Percentiles rank a stretch among this genome's conserved stretches.
Evolutionary conservation across 805 yeast genomes (phyloP).

Genomic region (Hanseniaspora pseudoguilliermondii): DNA sequence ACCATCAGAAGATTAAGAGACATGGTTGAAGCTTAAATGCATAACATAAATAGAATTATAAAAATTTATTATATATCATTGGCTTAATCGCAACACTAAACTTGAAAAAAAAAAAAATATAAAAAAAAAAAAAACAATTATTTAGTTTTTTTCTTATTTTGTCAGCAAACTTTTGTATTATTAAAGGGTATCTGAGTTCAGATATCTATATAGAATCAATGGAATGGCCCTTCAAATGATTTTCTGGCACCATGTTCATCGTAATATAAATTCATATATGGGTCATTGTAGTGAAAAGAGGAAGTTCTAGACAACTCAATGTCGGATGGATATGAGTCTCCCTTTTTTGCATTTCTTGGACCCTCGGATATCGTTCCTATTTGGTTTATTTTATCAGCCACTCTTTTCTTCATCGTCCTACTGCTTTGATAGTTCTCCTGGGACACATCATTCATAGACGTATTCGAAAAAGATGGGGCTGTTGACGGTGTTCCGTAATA

Average conservation of each 20-base stretch:
- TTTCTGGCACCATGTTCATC: neutral
- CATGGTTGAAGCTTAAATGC: slow-evolving; percentile 90
- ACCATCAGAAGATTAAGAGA: slow-evolving; percentile 99
- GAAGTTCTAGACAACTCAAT: neutral
- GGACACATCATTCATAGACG: neutral
- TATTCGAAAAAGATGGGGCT: neutral
- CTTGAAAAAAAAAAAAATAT: slow-evolving; percentile 1
- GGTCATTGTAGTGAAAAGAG: neutral
- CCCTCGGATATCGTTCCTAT: neutral
- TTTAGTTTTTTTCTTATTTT: neutral
- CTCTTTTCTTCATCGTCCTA: neutral
- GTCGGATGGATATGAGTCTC: neutral
- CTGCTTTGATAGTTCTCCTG: neutral
- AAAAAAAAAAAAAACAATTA: neutral
- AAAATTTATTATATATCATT: neutral
- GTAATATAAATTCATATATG: neutral
- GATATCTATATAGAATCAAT: neutral
- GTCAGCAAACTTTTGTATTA: neutral
- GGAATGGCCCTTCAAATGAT: neutral
- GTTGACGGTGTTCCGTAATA: neutral
- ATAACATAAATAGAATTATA: slow-evolving; percentile 6
- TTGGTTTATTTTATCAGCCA: neutral
- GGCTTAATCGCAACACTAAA: neutral
- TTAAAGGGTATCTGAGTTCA: neutral
- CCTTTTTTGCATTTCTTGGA: neutral